These are phyloP conservation scores for Angomonas deanei DNA, from an alignment of 208 protist genomes.

Conservation along the genomic window DNA sequence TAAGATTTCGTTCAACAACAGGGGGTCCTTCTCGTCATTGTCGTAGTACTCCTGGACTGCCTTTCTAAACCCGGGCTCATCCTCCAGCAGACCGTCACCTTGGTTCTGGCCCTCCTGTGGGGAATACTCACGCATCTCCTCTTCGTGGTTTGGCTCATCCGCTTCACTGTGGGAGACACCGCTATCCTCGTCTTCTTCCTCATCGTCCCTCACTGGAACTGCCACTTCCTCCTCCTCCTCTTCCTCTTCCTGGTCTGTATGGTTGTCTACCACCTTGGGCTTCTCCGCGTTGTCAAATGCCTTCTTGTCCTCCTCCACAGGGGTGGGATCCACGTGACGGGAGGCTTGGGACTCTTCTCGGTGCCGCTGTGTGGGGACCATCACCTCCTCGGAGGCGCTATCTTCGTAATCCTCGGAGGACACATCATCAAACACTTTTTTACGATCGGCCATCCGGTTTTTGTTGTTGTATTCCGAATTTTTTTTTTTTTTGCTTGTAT, in stretches of 20 bases:
- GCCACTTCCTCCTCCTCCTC: conserved; percentile 14
- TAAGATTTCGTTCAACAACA: not conserved
- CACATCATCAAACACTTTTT: conserved; percentile 44
- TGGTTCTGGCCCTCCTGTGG: no score
- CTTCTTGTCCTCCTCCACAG: not conserved
- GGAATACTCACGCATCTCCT: no score
- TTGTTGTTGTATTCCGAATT: conserved; percentile 1
- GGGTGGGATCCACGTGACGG: conserved; percentile 7
- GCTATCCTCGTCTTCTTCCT: not conserved
- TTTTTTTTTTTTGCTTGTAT: not conserved
- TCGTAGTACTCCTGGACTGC: not conserved
- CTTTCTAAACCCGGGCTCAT: conserved; percentile 2
- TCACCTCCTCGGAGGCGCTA: not conserved
- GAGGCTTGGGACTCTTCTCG: not conserved
- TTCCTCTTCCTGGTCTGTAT: not conserved
- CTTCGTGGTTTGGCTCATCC: no score
- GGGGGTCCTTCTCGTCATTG: conserved; percentile 1
- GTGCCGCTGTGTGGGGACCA: not conserved
- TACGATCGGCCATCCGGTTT: not conserved
- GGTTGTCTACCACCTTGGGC: not conserved
- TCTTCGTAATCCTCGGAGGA: conserved; percentile 21
- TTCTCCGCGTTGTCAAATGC: not conserved
- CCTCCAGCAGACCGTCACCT: no score
- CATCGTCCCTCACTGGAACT: not conserved
- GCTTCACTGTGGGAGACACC: not conserved